Percentiles rank a stretch among this genome's conserved stretches.
phyloP scores from a whole-genome alignment of 106 monocot genomes.

The Acorus calamus region DNA sequence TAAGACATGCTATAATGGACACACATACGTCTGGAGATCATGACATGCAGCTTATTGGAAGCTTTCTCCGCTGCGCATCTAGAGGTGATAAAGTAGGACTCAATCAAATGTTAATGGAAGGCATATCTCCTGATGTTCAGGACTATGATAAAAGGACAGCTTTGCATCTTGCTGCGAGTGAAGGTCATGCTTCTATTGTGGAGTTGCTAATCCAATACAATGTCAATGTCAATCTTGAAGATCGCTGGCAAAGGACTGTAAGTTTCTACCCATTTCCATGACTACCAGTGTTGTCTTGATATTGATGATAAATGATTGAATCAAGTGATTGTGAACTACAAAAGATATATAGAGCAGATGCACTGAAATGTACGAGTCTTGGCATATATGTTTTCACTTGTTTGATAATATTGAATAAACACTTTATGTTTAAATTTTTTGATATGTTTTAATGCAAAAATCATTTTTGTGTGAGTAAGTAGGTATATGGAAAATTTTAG shows the following conservation, averaged over 20 bases:
- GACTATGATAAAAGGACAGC: slow-evolving; percentile 2
- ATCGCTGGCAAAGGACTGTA: not conserved
- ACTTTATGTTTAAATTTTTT: too few species aligned
- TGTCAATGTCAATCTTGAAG: slow-evolving; percentile 2
- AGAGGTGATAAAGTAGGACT: not conserved
- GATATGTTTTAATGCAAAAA: too few species aligned
- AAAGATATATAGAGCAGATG: too few species aligned
- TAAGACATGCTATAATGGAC: not conserved
- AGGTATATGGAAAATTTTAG: too few species aligned
- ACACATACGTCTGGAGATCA: not conserved
- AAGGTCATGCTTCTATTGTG: not conserved
- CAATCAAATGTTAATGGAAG: not conserved
- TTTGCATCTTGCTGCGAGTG: not conserved
- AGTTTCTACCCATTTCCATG: not conserved
- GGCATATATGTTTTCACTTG: too few species aligned
- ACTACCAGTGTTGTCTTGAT: too few species aligned
- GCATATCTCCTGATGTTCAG: not conserved
- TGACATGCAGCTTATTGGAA: not conserved
- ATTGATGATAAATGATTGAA: too few species aligned
- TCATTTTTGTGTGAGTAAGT: too few species aligned
- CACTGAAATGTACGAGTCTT: too few species aligned
- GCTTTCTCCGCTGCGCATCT: not conserved
- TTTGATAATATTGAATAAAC: too few species aligned
- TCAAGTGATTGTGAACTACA: too few species aligned
- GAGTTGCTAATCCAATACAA: slow-evolving; percentile 1